Conservation (phyloP, 2,329 filamentous ascomycete species). For the Thelonectria olida region DNA sequence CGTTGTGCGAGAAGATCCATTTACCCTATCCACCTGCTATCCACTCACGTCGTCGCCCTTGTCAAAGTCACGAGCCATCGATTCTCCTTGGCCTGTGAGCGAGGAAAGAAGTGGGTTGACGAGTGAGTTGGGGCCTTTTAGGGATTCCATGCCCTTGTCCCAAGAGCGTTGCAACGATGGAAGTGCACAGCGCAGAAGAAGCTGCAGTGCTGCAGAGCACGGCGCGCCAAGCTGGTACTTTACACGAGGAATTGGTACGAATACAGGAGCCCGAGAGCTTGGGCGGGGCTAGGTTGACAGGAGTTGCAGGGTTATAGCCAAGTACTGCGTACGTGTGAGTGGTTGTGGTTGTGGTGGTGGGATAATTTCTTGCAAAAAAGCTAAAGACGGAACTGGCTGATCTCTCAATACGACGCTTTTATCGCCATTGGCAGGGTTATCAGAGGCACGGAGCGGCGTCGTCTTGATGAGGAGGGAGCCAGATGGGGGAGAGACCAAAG, state of each 20-base stretch:
- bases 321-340: background rate
- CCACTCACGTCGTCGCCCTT: conserved; percentile 23
- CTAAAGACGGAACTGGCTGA: conserved; percentile 16
- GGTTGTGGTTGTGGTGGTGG: conserved; percentile 13
- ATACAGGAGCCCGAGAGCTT: conserved; percentile 24
- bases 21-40: conserved; percentile 9
- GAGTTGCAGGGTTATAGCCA: conserved; percentile 28
- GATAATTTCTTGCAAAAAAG: conserved; percentile 26
- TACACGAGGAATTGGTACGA: conserved; percentile 35
- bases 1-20: conserved; percentile 13
- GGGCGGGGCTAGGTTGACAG: conserved; percentile 14
- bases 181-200: background rate
- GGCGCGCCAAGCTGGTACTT: conserved; percentile 25
- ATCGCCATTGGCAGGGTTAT: conserved; percentile 16
- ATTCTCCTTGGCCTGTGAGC: background rate
- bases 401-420: conserved; percentile 32
- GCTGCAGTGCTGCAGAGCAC: too few species aligned
- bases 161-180: background rate
- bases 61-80: conserved; percentile 14
- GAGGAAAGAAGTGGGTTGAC: conserved; percentile 4
- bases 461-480: conserved; percentile 11
- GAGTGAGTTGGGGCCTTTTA: background rate
- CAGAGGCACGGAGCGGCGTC: too few species aligned
- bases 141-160: conserved; percentile 4
- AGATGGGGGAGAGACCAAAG: conserved; percentile 3